phyloP scores from a whole-genome alignment of 2,329 filamentous ascomycete genomes.

The Talaromyces sp. region DNA sequence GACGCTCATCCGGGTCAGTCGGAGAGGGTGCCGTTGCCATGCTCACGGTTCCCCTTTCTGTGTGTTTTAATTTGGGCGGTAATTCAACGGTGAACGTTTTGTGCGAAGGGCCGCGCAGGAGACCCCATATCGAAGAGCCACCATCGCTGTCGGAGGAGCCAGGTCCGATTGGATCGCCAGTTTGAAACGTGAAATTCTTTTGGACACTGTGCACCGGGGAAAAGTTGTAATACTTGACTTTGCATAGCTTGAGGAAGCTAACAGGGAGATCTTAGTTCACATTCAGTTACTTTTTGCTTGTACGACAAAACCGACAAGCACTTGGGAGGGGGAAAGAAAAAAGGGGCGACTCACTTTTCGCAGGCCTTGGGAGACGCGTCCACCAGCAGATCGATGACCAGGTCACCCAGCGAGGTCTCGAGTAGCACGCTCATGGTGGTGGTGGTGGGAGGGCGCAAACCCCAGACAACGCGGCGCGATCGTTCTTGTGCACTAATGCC shows the following conservation, averaged over 20 bases:
- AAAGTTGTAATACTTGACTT: slow-evolving; percentile 99
- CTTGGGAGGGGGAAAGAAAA: slow-evolving; percentile 5
- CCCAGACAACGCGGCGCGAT: not conserved
- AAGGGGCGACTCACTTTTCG: slow-evolving; percentile 66
- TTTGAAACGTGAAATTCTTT: slow-evolving; percentile 94
- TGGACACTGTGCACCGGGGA: slow-evolving; percentile 87
- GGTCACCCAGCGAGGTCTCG: slow-evolving; percentile 88
- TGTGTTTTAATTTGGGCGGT: slow-evolving; percentile 81
- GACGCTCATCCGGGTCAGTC: slow-evolving; percentile 71
- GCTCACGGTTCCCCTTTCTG: slow-evolving; percentile 86
- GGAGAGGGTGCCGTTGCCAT: slow-evolving; percentile 86
- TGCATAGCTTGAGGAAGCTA: slow-evolving; percentile 97
- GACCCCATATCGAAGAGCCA: slow-evolving; percentile 87
- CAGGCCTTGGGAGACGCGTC: slow-evolving; percentile 87
- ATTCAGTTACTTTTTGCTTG: slow-evolving; percentile 49
- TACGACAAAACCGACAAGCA: slow-evolving; percentile 17
- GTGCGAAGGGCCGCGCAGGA: slow-evolving; percentile 65
- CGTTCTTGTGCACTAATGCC: not conserved
- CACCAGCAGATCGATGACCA: slow-evolving; percentile 88
- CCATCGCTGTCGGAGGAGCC: slow-evolving; percentile 81
- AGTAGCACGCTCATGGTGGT: slow-evolving; percentile 79
- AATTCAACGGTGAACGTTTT: slow-evolving; percentile 81
- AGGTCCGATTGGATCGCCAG: slow-evolving; percentile 87
- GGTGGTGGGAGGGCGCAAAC: not conserved
- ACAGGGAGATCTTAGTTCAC: slow-evolving; percentile 47